Base-by-base conservation (phyloP, 1,139 yeast genomes). In the Lodderomyces parapsilosis region DNA sequence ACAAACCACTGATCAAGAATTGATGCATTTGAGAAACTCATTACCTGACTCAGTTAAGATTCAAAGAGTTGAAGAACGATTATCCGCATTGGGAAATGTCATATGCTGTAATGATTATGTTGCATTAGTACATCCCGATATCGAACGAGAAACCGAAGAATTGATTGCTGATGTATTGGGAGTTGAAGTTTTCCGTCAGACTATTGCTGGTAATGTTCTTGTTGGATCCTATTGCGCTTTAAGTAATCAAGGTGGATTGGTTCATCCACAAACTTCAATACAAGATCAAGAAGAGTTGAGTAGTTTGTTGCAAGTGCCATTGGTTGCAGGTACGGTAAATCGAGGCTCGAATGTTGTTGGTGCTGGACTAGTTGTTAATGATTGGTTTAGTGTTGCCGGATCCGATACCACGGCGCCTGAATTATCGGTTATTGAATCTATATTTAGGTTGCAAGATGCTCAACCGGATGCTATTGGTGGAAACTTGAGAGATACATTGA, bases 91-190 rank as follows among this genome's bases (percentile, higher is more conserved):
- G 52, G 99, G 99, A 55, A 94, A 94, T 58, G 99, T 94, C 51
- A 90, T 94, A 60, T 93, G 99, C 68, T 93, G 99, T 72, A 94
- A 94, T 69, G 99, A 94, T 68, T 94, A 94, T 65, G 99, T 94
- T 56, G 99, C 99, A 3, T 77, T 94, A 52, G 99, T 94, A 42
- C 99, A 94, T 67, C 99, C 99, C 42, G 99, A 94, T 71, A 89
- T 94, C 53, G 99, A 94, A 74, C 84, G 99, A 63, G 99, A 94
- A 69, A 94, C 99, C 42, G 99, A 94, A 72, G 99, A 94, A 71
- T 76, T 94, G 58, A 94, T 94, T 62, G 96, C 99, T 39, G 99
- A 94, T 68, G 96, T 91, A n/a, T 77, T 94, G 50, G 99, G 99
- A 47, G 99, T 94, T 42, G 99, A 94, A 69, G 99, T 94, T 36